Conservation (phyloP, 768 basidiomycete species). For the Leccinum subgranulosum region DNA sequence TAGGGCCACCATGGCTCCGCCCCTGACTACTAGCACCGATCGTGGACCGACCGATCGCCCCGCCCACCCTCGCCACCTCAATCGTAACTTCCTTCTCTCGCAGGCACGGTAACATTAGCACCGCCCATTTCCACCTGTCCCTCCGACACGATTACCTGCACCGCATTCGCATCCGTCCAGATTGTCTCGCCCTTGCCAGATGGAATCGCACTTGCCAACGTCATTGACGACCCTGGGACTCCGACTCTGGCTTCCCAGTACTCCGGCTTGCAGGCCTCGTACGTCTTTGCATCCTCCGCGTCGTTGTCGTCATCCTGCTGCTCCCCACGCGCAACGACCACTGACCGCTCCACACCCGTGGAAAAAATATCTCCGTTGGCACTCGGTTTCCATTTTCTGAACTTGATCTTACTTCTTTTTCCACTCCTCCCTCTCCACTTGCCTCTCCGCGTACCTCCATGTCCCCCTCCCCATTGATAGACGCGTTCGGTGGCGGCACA, state of each 20-base stretch:
- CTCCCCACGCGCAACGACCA: neutral
- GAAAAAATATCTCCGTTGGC: slow-evolving; percentile 90
- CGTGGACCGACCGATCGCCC: slow-evolving; percentile 33
- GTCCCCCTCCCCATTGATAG: neutral
- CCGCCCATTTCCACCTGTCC: slow-evolving; percentile 49
- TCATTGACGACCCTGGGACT: slow-evolving; percentile 18
- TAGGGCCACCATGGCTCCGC: too few relatives aligned
- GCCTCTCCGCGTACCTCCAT: neutral
- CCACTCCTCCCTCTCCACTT: neutral
- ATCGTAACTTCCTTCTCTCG: slow-evolving; percentile 34
- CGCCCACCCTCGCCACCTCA: slow-evolving; percentile 40
- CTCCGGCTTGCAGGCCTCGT: neutral
- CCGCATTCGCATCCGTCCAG: slow-evolving; percentile 31
- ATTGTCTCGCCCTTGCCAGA: slow-evolving; percentile 8
- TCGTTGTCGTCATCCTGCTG: neutral
- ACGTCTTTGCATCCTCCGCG: neutral
- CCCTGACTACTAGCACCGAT: neutral
- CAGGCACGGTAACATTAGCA: slow-evolving; percentile 37
- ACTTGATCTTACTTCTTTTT: neutral
- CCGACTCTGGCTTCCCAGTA: neutral
- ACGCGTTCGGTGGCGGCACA: slow-evolving; percentile 23
- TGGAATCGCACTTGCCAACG: slow-evolving; percentile 2
- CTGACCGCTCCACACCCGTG: slow-evolving; percentile 34
- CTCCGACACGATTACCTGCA: slow-evolving; percentile 42
- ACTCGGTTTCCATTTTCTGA: slow-evolving; percentile 20